Evolutionary conservation across 2,329 filamentous ascomycete species (phyloP).

Genomic region (Stylonectria norvegica): DNA sequence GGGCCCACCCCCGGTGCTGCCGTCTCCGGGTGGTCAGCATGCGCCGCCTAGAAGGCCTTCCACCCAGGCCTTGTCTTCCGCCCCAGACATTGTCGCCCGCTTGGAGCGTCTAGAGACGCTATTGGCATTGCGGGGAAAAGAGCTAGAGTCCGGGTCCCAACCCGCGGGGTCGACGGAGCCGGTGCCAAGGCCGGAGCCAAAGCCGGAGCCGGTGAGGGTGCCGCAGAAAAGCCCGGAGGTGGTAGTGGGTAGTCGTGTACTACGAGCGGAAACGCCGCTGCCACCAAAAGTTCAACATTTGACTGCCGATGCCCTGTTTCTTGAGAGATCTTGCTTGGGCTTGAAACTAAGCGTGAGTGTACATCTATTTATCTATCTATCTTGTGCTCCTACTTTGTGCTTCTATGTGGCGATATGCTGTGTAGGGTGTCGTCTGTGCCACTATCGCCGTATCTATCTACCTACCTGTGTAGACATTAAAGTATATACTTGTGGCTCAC

Average conservation of each 20-base stretch:
- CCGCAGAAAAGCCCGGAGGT: too few species aligned
- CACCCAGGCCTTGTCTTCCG: slow-evolving; percentile 1
- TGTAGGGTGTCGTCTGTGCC: too few species aligned
- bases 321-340: slow-evolving; percentile 31
- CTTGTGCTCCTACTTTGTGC: not conserved
- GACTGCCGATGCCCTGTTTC: slow-evolving; percentile 33
- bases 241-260: not conserved
- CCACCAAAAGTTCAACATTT: slow-evolving; percentile 32
- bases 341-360: slow-evolving; percentile 29
- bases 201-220: not conserved
- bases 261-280: slow-evolving; percentile 13
- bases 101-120: slow-evolving; percentile 28
- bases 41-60: slow-evolving; percentile 8
- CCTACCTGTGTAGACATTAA: too few species aligned
- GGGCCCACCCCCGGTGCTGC: slow-evolving; percentile 23
- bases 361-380: too few species aligned
- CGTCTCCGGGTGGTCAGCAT: slow-evolving; percentile 11
- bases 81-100: slow-evolving; percentile 18
- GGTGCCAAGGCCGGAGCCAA: slow-evolving; percentile 1
- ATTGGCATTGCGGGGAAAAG: slow-evolving; percentile 17
- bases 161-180: slow-evolving; percentile 1
- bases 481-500: too few species aligned
- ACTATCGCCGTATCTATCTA: too few species aligned
- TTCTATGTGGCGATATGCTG: not conserved
- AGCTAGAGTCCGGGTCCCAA: slow-evolving; percentile 8